Evolutionary conservation across 345 rosid species (phyloP).

Genomic region (Alliaria petiolata): DNA sequence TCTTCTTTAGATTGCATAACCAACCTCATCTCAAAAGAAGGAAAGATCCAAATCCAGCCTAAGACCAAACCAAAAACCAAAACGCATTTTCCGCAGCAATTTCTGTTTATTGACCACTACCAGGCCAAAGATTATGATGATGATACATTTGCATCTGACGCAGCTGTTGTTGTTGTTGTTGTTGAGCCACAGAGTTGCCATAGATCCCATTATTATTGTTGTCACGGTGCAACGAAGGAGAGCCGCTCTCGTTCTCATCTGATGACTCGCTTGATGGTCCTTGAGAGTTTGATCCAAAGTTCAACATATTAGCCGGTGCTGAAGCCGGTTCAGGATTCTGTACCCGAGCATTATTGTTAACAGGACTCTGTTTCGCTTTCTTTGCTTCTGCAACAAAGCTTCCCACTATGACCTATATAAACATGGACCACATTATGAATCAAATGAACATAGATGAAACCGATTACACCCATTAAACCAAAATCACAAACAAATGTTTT

Average conservation of each 20-base stretch:
- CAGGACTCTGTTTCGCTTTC: slow-evolving; percentile 36
- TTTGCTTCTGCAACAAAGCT: slow-evolving; percentile 72
- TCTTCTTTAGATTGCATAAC: neutral
- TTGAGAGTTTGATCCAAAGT: slow-evolving; percentile 67
- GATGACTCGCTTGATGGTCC: slow-evolving; percentile 79
- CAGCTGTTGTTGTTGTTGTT: slow-evolving; percentile 11
- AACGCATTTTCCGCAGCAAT: neutral
- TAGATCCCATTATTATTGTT: slow-evolving; percentile 10
- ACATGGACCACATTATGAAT: neutral
- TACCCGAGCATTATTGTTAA: slow-evolving; percentile 1
- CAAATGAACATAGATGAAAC: neutral
- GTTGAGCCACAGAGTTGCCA: slow-evolving; percentile 19
- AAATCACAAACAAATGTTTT: neutral
- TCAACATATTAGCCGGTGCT: slow-evolving; percentile 48
- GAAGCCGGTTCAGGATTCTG: slow-evolving; percentile 57
- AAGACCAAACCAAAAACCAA: neutral
- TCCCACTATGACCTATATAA: slow-evolving; percentile 70
- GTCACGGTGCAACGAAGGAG: slow-evolving; percentile 15
- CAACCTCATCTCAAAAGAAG: neutral
- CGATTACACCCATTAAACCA: neutral
- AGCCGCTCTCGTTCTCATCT: slow-evolving; percentile 52
- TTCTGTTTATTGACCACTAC: slow-evolving; percentile 7
- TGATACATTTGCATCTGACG: slow-evolving; percentile 23
- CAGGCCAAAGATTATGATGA: slow-evolving; percentile 4
- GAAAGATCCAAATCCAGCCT: slow-evolving; percentile 7